Evolutionary conservation across 176 grass and related monocot genomes (phyloP).

Genomic region (Triticum aestivum): DNA sequence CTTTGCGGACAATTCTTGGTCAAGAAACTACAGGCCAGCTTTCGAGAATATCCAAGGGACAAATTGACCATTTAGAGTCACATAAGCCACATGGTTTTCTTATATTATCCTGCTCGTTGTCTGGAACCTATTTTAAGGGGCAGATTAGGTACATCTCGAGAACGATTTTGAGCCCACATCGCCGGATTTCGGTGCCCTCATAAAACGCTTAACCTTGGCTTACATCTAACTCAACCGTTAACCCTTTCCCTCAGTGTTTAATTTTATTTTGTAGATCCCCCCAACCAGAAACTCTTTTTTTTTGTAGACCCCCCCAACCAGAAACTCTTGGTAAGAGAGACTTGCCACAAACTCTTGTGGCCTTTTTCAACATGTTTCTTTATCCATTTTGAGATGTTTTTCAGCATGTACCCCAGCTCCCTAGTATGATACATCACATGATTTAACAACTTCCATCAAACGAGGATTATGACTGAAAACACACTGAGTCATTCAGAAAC

Average conservation of each 20-base stretch:
- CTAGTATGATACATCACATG: not conserved
- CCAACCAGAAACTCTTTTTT: not conserved
- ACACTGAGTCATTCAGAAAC: not conserved
- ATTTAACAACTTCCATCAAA: not conserved
- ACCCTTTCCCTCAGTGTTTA: not conserved
- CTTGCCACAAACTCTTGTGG: too few relatives aligned
- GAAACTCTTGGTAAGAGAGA: not conserved
- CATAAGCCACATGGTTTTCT: slow-evolving; percentile 17
- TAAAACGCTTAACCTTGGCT: slow-evolving; percentile 4
- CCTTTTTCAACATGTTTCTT: too few relatives aligned
- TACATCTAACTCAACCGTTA: slow-evolving; percentile 28
- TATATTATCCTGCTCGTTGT: not conserved
- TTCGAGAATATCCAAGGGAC: slow-evolving; percentile 23
- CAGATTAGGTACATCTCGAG: slow-evolving; percentile 41
- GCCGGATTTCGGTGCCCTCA: slow-evolving; percentile 27
- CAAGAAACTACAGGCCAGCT: not conserved
- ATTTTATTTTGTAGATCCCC: not conserved
- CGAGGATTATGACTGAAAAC: not conserved
- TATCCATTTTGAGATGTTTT: too few relatives aligned
- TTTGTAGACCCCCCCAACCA: not conserved
- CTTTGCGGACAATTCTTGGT: not conserved
- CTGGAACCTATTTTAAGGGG: not conserved
- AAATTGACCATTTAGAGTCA: slow-evolving; percentile 34
- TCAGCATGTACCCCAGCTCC: not conserved
- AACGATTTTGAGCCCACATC: slow-evolving; percentile 16